Base-by-base conservation (phyloP, 1,139 yeast genomes). In the Kodamaea anthophila region DNA sequence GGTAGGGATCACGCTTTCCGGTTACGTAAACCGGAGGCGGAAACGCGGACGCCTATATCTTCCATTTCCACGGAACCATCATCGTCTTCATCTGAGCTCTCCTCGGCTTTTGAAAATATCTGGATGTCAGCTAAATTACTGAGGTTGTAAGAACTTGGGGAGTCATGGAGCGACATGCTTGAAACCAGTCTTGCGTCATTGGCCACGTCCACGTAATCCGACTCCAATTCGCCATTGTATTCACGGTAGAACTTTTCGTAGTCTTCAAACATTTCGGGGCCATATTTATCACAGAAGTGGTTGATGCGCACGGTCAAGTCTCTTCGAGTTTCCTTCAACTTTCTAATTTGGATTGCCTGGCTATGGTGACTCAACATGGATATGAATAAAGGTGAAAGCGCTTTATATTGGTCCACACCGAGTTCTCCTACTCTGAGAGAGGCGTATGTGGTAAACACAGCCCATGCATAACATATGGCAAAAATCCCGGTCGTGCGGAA, bases 181-280 rank as follows among this genome's bases (percentile, higher is more conserved):
- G 20, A 13, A 18, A 22, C 20, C 28, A 34, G 22, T 28, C 19
- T 23, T 13, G 18, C 21, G 13, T 22, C 21, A 23, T 24, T 13
- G 6, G 16, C 20, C 5, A 22, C 25, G 15, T 33, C 37, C 10
- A 34, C 35, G n/a, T 26, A 32, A 16, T 37, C 40, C 12, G 24
- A 29, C 14, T 37, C 36, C 15, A 27, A 12, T 32, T 22, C 35
- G 8, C 41, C 39, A 32, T 53, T 53, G 41, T 56, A 58, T 32
- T 51, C 46, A 12, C 45, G 34, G 43, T 61, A 61, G 30, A 65
- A 55, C 24, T 48, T 43, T 22, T 54, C 55, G 37, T 53, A 65
- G 51, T 86, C 94, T 9, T 87, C 85, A 60, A 77, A 86, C 38
- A 86, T 54, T 42, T 72, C 70, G 1, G 94, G 94, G 0, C 95